phyloP scores from a whole-genome alignment of 2,329 filamentous ascomycete genomes.

The Colletotrichum orchidophilum region DNA sequence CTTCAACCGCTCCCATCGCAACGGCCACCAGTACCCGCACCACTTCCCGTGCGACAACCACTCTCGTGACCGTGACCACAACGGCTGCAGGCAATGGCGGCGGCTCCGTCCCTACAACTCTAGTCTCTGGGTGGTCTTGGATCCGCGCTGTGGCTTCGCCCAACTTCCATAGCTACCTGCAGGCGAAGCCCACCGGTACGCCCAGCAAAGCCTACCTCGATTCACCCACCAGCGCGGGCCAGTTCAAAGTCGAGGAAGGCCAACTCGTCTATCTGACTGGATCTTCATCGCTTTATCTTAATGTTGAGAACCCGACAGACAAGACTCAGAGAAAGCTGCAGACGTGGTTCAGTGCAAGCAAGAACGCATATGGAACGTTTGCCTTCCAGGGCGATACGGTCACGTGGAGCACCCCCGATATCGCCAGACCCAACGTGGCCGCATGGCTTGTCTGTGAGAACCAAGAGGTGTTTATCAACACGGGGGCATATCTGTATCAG shows the following conservation, averaged over 20 bases:
- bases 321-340: conserved; percentile 57
- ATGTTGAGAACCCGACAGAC: conserved; percentile 56
- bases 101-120: conserved; percentile 43
- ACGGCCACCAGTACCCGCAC: conserved; percentile 7
- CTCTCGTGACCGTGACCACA: conserved; percentile 18
- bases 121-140: conserved; percentile 63
- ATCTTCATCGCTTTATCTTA: conserved; percentile 53
- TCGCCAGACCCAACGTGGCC: conserved; percentile 62
- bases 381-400: conserved; percentile 66
- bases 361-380: conserved; percentile 66
- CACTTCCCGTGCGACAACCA: conserved; percentile 19
- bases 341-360: conserved; percentile 59
- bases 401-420: conserved; percentile 59
- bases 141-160: conserved; percentile 65
- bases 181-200: conserved; percentile 54
- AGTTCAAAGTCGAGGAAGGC: conserved; percentile 64
- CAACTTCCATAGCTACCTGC: conserved; percentile 66
- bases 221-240: conserved; percentile 62
- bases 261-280: conserved; percentile 64
- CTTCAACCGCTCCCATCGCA: conserved; percentile 1
- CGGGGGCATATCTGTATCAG: conserved; percentile 66
- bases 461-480: conserved; percentile 64
- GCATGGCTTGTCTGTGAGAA: conserved; percentile 68
- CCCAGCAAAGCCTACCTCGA: conserved; percentile 61
- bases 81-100: conserved; percentile 10